Base-by-base conservation (phyloP, 768 basidiomycete species). In the Russula brevipes region DNA sequence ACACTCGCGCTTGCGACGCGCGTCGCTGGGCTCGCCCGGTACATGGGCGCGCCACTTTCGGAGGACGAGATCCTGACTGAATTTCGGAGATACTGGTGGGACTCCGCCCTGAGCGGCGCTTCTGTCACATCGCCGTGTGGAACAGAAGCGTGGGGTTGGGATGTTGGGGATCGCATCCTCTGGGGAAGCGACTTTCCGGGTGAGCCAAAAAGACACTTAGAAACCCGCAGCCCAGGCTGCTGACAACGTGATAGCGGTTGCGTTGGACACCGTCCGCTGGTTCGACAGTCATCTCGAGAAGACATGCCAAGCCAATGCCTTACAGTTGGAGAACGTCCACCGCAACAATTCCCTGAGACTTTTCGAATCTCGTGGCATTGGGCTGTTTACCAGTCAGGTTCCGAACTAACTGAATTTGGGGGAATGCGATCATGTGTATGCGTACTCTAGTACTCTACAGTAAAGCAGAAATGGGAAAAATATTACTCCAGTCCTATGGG, bases 101-200 rank as follows among this genome's bases (percentile, higher is more conserved):
- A 91, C 63, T 86, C 83, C 1, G 89, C 89, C 19, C 73, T 91
- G 66, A 82, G 82, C 69, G 80, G 85, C 2, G 79, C 82, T 70
- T 79, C 78, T 47, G 72, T 79, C 30, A 85, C 77, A 52, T 74
- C 77, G 54, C 73, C 77, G 54, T 74, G 88, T 19, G 77, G 81
- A 4, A 76, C 86, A 69, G 76, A 84, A 52, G 70, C 24, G 24
- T 24, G 24, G 24, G 24, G 71, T 19, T 84, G 87, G 69, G 79
- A 83, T 3, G 69, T 74, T 24, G 69, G 73, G 1, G 80, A 83
- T 50, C 83, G 73, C 41, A 72, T 91, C 57, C 73, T 90, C 31
- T 89, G 87, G 71, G 89, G 89, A 45, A 86, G 85, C 16, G 89
- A 91, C 72, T 88, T 87, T 69, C 89, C 89, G 58, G 89, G 89